phyloP scores from a whole-genome alignment of 306 rosid genomes.

The Trifolium dubium region DNA sequence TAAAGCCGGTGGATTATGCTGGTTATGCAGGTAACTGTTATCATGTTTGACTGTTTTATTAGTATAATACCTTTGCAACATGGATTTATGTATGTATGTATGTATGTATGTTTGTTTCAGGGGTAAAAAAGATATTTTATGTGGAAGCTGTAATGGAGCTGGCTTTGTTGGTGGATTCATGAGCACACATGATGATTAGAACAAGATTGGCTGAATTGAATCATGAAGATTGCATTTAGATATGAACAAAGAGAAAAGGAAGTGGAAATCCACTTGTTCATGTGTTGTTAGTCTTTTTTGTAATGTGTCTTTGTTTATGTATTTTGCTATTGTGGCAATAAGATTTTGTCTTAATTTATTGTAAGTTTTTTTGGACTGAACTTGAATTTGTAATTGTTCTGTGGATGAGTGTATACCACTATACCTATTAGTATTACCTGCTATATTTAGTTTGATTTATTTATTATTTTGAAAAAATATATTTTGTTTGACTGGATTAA shows the following conservation, averaged over 20 bases:
- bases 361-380: not conserved
- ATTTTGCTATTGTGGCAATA: conserved; percentile 12
- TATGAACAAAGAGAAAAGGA: conserved; percentile 30
- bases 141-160: conserved; percentile 95
- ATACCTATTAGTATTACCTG: too few relatives aligned
- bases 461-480: not conserved
- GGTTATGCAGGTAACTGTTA: conserved; percentile 88
- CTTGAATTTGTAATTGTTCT: not conserved
- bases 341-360: conserved; percentile 42
- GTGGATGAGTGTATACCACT: not conserved
- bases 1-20: conserved; percentile 92
- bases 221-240: conserved; percentile 23
- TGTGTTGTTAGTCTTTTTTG: conserved; percentile 33
- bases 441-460: not conserved
- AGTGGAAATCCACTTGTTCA: conserved; percentile 31
- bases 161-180: conserved; percentile 93
- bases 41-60: conserved; percentile 2
- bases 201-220: conserved; percentile 33
- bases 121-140: conserved; percentile 81
- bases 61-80: not conserved
- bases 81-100: conserved; percentile 12
- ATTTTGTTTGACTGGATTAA: not conserved
- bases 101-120: conserved; percentile 57
- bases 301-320: conserved; percentile 11
- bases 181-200: conserved; percentile 79